Evolutionary conservation across 345 rosid genomes (phyloP).

Genomic region (Syzygium jambos): DNA sequence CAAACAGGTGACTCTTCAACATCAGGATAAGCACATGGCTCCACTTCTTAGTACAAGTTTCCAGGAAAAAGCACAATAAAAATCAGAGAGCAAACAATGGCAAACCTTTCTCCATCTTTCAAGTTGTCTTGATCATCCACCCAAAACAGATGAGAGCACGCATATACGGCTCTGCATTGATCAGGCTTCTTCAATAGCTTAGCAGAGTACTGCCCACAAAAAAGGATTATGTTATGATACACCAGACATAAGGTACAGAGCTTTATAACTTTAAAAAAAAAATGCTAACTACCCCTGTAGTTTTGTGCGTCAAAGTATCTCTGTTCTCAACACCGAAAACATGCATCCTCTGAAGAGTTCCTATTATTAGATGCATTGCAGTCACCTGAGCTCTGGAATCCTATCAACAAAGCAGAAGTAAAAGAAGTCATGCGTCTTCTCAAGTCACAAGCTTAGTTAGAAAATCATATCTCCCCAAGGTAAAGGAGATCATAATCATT

Average conservation of each 20-base stretch:
- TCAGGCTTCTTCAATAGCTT: constrained; percentile 98
- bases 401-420: constrained; percentile 25
- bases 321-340: constrained; percentile 97
- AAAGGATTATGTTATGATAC: neutral
- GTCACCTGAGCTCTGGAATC: constrained; percentile 96
- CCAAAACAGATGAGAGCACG: constrained; percentile 97
- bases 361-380: constrained; percentile 79
- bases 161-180: constrained; percentile 96
- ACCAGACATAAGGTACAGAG: neutral
- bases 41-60: neutral
- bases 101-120: constrained; percentile 95
- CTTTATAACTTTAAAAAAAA: neutral
- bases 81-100: neutral
- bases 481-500: neutral
- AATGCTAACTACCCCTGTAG: constrained; percentile 70
- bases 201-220: constrained; percentile 76
- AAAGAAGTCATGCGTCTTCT: neutral
- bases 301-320: constrained; percentile 94
- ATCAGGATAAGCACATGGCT: neutral
- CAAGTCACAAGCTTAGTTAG: neutral
- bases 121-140: constrained; percentile 75
- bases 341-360: constrained; percentile 97
- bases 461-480: neutral
- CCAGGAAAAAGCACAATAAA: neutral
- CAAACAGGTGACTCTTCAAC: neutral